Conservation (phyloP, 2,329 filamentous ascomycete species). For the Plenodomus tracheiphilus region DNA sequence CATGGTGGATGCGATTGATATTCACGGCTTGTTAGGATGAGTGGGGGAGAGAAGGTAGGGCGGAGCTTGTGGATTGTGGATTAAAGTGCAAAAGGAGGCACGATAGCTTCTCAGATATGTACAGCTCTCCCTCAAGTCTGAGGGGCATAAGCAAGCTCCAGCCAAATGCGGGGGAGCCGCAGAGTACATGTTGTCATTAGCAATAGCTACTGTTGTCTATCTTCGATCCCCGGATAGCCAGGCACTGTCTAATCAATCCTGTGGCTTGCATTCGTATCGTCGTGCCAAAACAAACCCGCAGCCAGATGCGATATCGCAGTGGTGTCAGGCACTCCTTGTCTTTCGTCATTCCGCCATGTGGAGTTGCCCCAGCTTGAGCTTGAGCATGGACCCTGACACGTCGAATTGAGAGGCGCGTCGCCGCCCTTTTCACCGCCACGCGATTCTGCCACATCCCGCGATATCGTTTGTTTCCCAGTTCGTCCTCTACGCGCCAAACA, state of each 20-base stretch:
- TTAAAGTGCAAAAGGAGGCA: neutral
- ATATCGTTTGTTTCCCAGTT: slow-evolving; percentile 23
- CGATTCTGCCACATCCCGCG: slow-evolving; percentile 15
- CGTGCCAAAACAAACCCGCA: neutral
- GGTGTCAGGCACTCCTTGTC: slow-evolving; percentile 6
- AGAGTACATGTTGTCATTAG: neutral
- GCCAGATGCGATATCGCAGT: slow-evolving; percentile 3
- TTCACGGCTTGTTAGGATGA: slow-evolving; percentile 4
- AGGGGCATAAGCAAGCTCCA: slow-evolving; percentile 25
- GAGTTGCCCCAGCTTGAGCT: slow-evolving; percentile 7
- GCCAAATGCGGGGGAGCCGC: slow-evolving; percentile 1
- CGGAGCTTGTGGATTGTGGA: slow-evolving; percentile 2
- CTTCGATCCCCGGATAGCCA: neutral
- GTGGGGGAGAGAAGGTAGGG: slow-evolving; percentile 3
- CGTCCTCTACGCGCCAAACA: slow-evolving; percentile 6
- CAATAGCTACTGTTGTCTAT: neutral
- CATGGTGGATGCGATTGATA: slow-evolving; percentile 31
- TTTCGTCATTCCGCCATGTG: slow-evolving; percentile 22
- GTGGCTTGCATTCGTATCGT: neutral
- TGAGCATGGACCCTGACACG: slow-evolving; percentile 11
- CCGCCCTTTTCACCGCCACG: slow-evolving; percentile 20
- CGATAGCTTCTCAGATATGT: slow-evolving; percentile 3
- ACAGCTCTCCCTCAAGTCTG: slow-evolving; percentile 7
- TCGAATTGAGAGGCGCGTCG: slow-evolving; percentile 8
- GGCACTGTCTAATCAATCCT: neutral